Conservation (phyloP, 208 protist species). For the Zelonia costaricensis region DNA sequence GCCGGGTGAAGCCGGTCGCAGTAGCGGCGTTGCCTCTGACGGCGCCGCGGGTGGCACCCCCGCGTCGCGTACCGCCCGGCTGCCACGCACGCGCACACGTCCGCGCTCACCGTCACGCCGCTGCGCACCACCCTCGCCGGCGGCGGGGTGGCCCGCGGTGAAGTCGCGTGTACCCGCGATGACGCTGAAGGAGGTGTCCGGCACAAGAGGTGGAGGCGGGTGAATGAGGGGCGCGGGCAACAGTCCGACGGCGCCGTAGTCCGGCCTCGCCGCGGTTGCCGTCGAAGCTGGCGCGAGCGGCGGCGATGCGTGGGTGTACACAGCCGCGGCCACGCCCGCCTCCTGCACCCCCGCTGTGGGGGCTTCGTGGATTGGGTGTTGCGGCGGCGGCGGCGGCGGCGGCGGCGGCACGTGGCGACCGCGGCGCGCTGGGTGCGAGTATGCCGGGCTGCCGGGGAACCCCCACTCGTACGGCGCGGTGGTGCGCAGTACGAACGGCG, state of each 20-base stretch:
- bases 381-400: neutral
- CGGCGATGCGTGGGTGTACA: too few relatives aligned
- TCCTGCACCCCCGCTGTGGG: too few relatives aligned
- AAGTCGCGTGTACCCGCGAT: neutral
- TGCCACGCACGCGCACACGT: too few relatives aligned
- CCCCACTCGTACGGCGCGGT: slow-evolving; percentile 20
- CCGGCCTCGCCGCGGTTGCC: neutral
- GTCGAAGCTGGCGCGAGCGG: too few relatives aligned
- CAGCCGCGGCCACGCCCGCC: too few relatives aligned
- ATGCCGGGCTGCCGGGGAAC: slow-evolving; percentile 7
- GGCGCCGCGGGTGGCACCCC: too few relatives aligned
- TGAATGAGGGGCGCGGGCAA: too few relatives aligned
- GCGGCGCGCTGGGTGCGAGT: neutral
- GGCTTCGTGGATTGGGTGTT: too few relatives aligned
- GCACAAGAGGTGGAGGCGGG: slow-evolving; percentile 3
- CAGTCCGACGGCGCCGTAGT: too few relatives aligned
- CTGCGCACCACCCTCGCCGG: neutral
- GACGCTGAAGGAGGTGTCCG: slow-evolving; percentile 13
- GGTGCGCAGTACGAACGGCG: neutral
- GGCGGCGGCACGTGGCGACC: neutral
- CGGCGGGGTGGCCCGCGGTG: neutral
- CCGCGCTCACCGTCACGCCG: neutral
- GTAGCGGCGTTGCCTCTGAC: too few relatives aligned
- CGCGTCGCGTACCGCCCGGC: too few relatives aligned
- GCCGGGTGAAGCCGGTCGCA: too few relatives aligned